Conservation (phyloP, 805 yeast species). For the Zygoascus bituminiphila region DNA sequence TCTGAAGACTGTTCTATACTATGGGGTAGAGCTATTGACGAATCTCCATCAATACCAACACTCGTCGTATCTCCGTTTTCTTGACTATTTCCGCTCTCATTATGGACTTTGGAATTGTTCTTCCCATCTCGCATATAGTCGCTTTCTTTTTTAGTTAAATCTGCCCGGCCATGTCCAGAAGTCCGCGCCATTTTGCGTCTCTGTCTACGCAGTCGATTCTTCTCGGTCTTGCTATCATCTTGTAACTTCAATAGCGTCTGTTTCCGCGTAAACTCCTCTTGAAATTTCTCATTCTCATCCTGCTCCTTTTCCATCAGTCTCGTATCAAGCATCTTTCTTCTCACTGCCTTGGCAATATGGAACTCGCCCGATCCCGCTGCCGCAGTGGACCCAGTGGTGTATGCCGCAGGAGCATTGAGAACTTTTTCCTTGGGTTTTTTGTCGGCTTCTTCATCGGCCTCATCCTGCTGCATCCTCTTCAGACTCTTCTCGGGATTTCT, state of each 20-base stretch:
- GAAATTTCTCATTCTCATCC: slow-evolving; percentile 17
- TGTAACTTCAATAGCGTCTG: slow-evolving; percentile 8
- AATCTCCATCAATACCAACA: neutral
- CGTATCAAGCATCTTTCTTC: slow-evolving; percentile 27
- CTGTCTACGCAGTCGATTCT: slow-evolving; percentile 16
- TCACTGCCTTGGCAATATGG: slow-evolving; percentile 28
- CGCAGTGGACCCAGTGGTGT: slow-evolving; percentile 28
- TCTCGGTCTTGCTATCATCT: slow-evolving; percentile 25
- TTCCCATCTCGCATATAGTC: too few species aligned
- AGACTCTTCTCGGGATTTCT: slow-evolving; percentile 13
- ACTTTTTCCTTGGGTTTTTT: slow-evolving; percentile 4
- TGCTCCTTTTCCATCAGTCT: slow-evolving; percentile 19
- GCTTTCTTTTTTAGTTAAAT: too few species aligned
- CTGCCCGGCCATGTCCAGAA: too few species aligned
- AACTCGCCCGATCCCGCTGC: slow-evolving; percentile 35
- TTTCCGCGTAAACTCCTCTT: slow-evolving; percentile 20
- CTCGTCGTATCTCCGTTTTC: neutral
- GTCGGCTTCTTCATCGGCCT: neutral
- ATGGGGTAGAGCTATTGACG: too few species aligned
- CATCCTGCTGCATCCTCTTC: neutral
- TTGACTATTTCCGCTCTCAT: too few species aligned
- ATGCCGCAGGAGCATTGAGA: slow-evolving; percentile 21
- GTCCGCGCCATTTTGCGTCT: slow-evolving; percentile 10
- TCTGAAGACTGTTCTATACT: too few species aligned
- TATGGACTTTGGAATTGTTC: too few species aligned